These are phyloP conservation scores for Besnoitia besnoiti DNA, from an alignment of 169 alveolate genomes.

Conservation along the genomic window DNA sequence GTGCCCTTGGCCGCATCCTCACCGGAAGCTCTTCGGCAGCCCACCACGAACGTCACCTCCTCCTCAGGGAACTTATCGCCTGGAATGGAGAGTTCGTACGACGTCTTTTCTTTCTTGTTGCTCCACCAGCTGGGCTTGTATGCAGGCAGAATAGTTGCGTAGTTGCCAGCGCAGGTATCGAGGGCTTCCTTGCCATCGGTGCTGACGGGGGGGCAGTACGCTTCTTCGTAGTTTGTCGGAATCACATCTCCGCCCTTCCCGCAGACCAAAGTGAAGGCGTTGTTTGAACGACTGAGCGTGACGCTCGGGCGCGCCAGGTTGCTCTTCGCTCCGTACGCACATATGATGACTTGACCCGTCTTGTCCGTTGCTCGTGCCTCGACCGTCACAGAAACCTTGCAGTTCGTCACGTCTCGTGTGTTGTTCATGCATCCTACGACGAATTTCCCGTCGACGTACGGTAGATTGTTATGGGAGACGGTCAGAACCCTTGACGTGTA, in stretches of 20 bases:
- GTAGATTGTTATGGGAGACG: background rate
- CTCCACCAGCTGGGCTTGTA: background rate
- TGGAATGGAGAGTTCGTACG: background rate
- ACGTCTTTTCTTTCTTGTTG: background rate
- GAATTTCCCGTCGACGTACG: conserved; percentile 1
- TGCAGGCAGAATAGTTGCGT: background rate
- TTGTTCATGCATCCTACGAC: background rate
- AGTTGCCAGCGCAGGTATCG: background rate
- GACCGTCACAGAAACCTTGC: background rate
- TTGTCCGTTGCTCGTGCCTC: background rate
- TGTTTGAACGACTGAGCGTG: background rate
- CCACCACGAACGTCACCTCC: background rate
- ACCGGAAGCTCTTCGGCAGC: background rate
- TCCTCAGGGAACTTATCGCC: background rate
- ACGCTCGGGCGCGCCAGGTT: background rate
- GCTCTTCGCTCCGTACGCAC: conserved; percentile 3
- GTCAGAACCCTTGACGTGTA: too few relatives aligned
- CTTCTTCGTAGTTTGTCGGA: background rate
- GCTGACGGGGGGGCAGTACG: background rate
- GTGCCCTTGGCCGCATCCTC: background rate
- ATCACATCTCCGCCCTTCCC: background rate
- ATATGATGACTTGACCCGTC: background rate
- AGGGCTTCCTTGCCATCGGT: background rate
- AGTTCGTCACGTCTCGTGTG: background rate
- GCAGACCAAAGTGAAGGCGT: background rate